These are phyloP conservation scores for Candida maesae DNA, from an alignment of 805 yeast genomes.

Conservation along the genomic window DNA sequence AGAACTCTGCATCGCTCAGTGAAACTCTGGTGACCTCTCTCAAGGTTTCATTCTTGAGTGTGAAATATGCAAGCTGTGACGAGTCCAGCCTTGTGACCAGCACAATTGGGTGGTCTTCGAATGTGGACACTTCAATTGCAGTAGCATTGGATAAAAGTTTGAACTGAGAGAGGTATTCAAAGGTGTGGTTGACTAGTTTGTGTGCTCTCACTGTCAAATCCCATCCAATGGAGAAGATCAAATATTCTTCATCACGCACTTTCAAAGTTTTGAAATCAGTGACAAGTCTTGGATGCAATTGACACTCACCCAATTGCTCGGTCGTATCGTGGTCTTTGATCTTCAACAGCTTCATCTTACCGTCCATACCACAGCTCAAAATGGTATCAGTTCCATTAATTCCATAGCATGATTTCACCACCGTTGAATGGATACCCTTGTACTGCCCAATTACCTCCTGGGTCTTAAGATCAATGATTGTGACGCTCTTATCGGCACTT, in stretches of 20 bases:
- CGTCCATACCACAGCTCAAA: conserved; percentile 52
- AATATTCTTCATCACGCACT: conserved; percentile 24
- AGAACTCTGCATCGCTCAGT: conserved; percentile 69
- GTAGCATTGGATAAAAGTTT: conserved; percentile 50
- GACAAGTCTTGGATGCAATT: conserved; percentile 38
- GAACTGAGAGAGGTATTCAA: conserved; percentile 22
- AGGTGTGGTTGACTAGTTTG: conserved; percentile 22
- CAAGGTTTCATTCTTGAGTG: conserved; percentile 20
- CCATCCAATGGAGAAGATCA: conserved; percentile 56
- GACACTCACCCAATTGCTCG: conserved; percentile 17
- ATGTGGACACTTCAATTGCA: conserved; percentile 39
- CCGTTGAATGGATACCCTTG: conserved; percentile 21
- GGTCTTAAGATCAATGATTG: conserved; percentile 16
- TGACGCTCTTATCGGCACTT: conserved; percentile 17
- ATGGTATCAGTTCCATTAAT: conserved; percentile 27
- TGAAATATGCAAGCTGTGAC: conserved; percentile 50
- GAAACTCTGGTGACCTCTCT: conserved; percentile 46
- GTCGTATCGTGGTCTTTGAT: conserved; percentile 11
- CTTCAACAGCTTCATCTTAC: conserved; percentile 32
- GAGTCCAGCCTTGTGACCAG: conserved; percentile 58
- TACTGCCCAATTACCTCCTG: conserved; percentile 4
- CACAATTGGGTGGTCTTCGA: conserved; percentile 33
- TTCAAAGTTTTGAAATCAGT: conserved; percentile 29
- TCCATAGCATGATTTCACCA: conserved; percentile 34
- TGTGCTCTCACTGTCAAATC: conserved; percentile 44